Evolutionary conservation across 2,329 filamentous ascomycete species (phyloP), one percentile per base, ranked within the genome.

Genomic region (Teratosphaeria zuluensis): DNA sequence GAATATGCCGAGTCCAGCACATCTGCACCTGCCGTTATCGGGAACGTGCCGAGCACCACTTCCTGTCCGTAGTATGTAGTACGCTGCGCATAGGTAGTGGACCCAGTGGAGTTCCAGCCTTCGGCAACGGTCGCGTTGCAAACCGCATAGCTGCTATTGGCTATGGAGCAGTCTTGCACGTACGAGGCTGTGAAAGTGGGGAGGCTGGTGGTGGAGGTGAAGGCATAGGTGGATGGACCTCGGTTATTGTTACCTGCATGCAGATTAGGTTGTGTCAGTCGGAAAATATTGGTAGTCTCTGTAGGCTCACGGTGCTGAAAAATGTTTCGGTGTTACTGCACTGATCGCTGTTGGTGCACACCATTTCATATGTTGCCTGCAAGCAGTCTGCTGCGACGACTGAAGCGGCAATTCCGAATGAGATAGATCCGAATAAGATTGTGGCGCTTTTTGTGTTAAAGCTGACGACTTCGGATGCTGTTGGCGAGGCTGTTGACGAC

Each of bases 1-100:
- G 56, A 42, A 24, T 56, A 58, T 5, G 59, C 59, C 51, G 30
- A 54, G 2, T 52, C 33, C 42, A 60, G 31, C 48, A 55, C 54
- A 8, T 56, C 53, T 3, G 53, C 59, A 1, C 59, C 59, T 4
- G 55, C 58, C 12, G 58, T 59, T 35, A 59, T 59, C 30, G 58
- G 55, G 35, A 56, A 57, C 32, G 55, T 54, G n/a, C 51, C 58
- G 28, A 31, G 56, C 24, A 53, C 30, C 9, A 59, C 24, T 14
- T 59, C 16, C 28, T 14, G 21, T 7, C 54, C 56, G 4, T 21
- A 7, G 5, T 21, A 51, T 1, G 35, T 24, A 11, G 56, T 58
- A 8, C n/a, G 12, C 24, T 51, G 35, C 16, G 56, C 53, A n/a
- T 19, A 46, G 6, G 51, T 54, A 19, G 55, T 33, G 16, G 24